Percentiles rank a stretch among this genome's conserved stretches.
Conservation (phyloP, 169 alveolate species). For the Perkinsus olseni region DNA sequence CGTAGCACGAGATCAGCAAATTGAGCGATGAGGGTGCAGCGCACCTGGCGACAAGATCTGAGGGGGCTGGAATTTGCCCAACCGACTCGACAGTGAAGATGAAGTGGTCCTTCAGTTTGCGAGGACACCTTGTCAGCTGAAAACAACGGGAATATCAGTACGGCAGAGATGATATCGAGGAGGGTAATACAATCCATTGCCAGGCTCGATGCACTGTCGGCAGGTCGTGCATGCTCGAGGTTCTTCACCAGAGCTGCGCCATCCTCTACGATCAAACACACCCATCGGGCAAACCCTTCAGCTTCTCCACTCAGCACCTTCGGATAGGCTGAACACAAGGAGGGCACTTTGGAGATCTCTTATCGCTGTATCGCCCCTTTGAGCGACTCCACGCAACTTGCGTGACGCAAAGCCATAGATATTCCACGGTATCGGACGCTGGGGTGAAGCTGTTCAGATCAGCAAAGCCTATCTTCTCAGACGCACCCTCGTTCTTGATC, state of each 20-base stretch:
- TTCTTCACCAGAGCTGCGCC: constrained; percentile 47
- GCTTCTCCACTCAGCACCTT: constrained; percentile 54
- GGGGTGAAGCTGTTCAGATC: too few species aligned
- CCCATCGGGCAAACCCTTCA: constrained; percentile 66
- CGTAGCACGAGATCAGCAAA: background rate
- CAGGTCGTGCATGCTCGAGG: constrained; percentile 76
- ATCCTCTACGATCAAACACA: constrained; percentile 71
- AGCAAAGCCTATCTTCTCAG: too few species aligned
- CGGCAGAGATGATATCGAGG: background rate
- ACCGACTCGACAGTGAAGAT: constrained; percentile 35
- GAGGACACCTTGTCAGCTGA: constrained; percentile 22
- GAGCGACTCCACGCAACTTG: too few species aligned
- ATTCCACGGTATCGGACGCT: too few species aligned
- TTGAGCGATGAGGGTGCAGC: background rate
- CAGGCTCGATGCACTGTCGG: constrained; percentile 72
- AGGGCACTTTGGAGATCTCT: too few species aligned
- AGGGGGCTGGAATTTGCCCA: constrained; percentile 23
- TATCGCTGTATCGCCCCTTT: too few species aligned
- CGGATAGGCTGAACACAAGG: constrained; percentile 20
- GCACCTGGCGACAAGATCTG: background rate
- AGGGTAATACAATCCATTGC: background rate
- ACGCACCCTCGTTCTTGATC: too few species aligned
- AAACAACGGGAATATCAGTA: background rate
- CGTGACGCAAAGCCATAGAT: too few species aligned
- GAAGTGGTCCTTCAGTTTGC: constrained; percentile 25